Evolutionary conservation across 1,284 basidiomycete genomes (phyloP).

Genomic region (Somion occarium): DNA sequence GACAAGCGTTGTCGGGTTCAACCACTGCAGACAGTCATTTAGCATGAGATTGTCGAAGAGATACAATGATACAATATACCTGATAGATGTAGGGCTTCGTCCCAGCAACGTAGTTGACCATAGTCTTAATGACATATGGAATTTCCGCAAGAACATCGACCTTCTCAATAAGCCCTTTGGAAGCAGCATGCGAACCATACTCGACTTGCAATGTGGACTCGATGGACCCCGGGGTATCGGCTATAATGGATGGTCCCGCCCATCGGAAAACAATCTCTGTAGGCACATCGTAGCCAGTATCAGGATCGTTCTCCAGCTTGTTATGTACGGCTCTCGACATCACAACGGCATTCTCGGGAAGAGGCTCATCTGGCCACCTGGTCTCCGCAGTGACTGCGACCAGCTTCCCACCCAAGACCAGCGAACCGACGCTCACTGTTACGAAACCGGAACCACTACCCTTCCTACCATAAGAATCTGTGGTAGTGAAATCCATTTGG

Average conservation of each 20-base stretch:
- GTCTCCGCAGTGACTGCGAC: conserved; percentile 72
- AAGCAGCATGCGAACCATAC: conserved; percentile 46
- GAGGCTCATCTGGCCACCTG: conserved; percentile 57
- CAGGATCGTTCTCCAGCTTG: conserved; percentile 54
- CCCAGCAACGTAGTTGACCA: conserved; percentile 87
- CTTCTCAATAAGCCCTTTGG: conserved; percentile 90
- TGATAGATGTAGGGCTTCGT: conserved; percentile 94
- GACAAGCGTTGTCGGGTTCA: conserved; percentile 68
- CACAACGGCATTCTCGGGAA: conserved; percentile 38
- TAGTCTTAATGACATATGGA: conserved; percentile 84
- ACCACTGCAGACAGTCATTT: conserved; percentile 57
- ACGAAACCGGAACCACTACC: conserved; percentile 78
- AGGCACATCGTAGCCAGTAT: conserved; percentile 84
- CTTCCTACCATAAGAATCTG: conserved; percentile 66
- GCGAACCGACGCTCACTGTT: conserved; percentile 78
- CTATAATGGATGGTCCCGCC: conserved; percentile 63
- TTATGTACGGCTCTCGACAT: conserved; percentile 71
- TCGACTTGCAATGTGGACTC: conserved; percentile 52
- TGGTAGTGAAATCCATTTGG: conserved; percentile 96
- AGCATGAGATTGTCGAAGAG: conserved; percentile 20
- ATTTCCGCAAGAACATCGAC: conserved; percentile 97
- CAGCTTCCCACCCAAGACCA: conserved; percentile 77
- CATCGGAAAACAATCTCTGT: conserved; percentile 72
- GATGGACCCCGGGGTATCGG: conserved; percentile 49
- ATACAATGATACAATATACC: conserved; percentile 37